These are phyloP conservation scores for Fusarium graminum DNA, from an alignment of 2,329 filamentous ascomycete genomes.

Conservation along the genomic window DNA sequence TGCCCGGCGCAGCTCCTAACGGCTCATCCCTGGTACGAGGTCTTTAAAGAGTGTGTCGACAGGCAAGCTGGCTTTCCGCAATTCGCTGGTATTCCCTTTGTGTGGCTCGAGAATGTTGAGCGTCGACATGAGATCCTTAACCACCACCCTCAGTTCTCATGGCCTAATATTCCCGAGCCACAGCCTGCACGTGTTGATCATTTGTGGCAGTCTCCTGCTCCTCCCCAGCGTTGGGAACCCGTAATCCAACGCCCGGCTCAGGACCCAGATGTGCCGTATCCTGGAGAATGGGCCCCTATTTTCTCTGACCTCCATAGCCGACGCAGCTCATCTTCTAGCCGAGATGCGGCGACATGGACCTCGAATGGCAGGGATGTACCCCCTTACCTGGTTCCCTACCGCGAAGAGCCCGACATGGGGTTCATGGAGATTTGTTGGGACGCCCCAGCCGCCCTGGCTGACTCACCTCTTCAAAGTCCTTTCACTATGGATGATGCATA, in stretches of 20 bases:
- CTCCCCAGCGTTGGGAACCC: neutral
- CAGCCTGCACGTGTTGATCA: neutral
- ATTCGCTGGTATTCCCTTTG: conserved; percentile 5
- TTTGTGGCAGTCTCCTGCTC: conserved; percentile 8
- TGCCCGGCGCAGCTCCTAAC: conserved; percentile 11
- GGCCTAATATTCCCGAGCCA: neutral
- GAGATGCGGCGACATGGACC: neutral
- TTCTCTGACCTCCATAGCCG: neutral
- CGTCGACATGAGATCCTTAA: conserved; percentile 7
- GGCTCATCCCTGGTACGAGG: conserved; percentile 9
- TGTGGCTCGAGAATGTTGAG: neutral
- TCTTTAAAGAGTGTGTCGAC: conserved; percentile 2
- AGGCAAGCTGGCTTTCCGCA: neutral
- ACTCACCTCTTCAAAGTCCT: neutral
- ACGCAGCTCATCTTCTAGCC: neutral
- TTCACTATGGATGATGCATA: neutral
- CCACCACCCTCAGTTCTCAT: conserved; percentile 17
- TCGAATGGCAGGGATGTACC: neutral
- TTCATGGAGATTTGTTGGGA: conserved; percentile 3
- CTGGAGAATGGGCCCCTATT: conserved; percentile 1
- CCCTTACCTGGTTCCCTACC: neutral
- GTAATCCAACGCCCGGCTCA: neutral
- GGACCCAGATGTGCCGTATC: neutral
- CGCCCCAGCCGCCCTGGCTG: neutral
- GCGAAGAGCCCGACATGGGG: conserved; percentile 7